These are phyloP conservation scores for Calonectria ilicicola DNA, from an alignment of 2,329 filamentous ascomycete genomes.

Conservation along the genomic window DNA sequence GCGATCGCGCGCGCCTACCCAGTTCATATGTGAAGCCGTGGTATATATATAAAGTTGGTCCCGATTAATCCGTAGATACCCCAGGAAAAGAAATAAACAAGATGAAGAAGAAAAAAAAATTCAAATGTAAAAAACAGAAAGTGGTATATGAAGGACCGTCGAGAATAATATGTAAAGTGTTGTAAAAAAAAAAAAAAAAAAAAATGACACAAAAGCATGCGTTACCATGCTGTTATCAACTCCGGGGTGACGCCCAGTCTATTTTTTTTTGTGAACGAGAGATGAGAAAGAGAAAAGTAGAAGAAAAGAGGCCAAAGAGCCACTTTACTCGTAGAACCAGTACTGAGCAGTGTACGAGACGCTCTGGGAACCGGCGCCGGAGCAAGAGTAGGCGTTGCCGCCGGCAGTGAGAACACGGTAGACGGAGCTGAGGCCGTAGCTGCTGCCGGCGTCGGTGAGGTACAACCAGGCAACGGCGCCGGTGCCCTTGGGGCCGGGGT, in stretches of 20 bases:
- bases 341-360: slow-evolving; percentile 69
- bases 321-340: slow-evolving; percentile 64
- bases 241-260: slow-evolving; percentile 32
- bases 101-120: neutral
- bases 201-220: neutral
- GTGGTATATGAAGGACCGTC: slow-evolving; percentile 28
- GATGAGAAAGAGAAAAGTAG: neutral
- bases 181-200: neutral
- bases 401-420: slow-evolving; percentile 69
- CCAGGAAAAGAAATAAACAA: slow-evolving; percentile 8
- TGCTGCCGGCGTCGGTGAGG: slow-evolving; percentile 56
- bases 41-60: slow-evolving; percentile 32
- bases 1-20: slow-evolving; percentile 10
- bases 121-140: neutral
- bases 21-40: slow-evolving; percentile 25
- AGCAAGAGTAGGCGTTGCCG: slow-evolving; percentile 59
- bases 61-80: slow-evolving; percentile 28
- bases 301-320: neutral
- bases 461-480: slow-evolving; percentile 68
- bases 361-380: slow-evolving; percentile 58
- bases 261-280: slow-evolving; percentile 35
- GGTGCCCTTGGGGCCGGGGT: slow-evolving; percentile 59
- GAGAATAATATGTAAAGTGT: slow-evolving; percentile 36
- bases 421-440: slow-evolving; percentile 54
- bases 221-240: slow-evolving; percentile 16